Evolutionary conservation across 2,329 filamentous ascomycete species (phyloP).

Genomic region (Neofusicoccum parvum): DNA sequence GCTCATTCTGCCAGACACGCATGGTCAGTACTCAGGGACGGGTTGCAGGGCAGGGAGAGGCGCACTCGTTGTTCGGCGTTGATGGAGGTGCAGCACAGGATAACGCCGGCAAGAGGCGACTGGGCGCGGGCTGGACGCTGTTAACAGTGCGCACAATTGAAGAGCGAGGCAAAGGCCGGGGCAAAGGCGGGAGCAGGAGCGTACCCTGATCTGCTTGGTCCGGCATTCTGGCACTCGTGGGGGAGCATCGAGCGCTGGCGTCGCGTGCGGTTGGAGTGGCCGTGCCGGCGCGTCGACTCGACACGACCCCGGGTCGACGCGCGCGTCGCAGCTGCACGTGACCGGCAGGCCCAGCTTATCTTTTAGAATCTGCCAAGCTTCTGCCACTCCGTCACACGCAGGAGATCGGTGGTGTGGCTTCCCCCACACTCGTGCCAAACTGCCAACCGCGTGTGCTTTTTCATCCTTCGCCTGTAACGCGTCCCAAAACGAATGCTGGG

Average conservation of each 20-base stretch:
- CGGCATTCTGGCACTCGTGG: slow-evolving; percentile 23
- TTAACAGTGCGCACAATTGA: slow-evolving; percentile 22
- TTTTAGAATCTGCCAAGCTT: slow-evolving; percentile 1
- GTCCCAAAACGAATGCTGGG: background rate
- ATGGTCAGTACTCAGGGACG: slow-evolving; percentile 17
- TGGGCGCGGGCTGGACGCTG: slow-evolving; percentile 33
- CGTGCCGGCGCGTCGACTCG: background rate
- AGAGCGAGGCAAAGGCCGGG: background rate
- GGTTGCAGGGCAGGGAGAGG: slow-evolving; percentile 25
- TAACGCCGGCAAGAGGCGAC: slow-evolving; percentile 58
- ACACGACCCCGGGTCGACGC: background rate
- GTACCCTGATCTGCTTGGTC: slow-evolving; percentile 35
- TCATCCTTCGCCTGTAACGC: background rate
- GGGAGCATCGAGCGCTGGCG: slow-evolving; percentile 1
- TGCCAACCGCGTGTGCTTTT: background rate
- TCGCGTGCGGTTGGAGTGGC: slow-evolving; percentile 6
- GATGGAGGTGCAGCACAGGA: slow-evolving; percentile 88
- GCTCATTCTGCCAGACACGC: slow-evolving; percentile 46
- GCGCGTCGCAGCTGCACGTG: background rate
- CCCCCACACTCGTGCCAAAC: background rate
- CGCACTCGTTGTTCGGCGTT: slow-evolving; percentile 75
- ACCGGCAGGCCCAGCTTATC: too few relatives aligned
- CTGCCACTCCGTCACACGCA: slow-evolving; percentile 3
- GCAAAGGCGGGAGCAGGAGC: slow-evolving; percentile 8
- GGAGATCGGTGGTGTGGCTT: slow-evolving; percentile 12